Conservation (phyloP, 805 yeast species). For the Teunomyces atbi region DNA sequence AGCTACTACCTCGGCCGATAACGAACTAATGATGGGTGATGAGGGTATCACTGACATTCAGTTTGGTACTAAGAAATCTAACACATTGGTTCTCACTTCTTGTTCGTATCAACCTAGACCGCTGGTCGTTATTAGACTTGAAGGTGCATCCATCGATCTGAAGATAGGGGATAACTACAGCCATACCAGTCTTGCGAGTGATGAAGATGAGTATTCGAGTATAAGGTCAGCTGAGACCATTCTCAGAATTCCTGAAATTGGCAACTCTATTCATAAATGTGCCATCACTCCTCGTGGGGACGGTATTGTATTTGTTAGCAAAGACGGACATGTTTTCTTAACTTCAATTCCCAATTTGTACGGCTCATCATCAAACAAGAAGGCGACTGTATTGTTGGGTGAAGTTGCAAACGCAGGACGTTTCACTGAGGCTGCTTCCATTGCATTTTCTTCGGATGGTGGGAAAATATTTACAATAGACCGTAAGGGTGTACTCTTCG, state of each 20-base stretch:
- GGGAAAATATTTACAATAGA: conserved; percentile 75
- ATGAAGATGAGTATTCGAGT: conserved; percentile 18
- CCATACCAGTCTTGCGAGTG: conserved; percentile 5
- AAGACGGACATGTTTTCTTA: conserved; percentile 72
- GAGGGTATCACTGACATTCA: conserved; percentile 86
- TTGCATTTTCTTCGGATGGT: conserved; percentile 77
- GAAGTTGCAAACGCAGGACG: conserved; percentile 77
- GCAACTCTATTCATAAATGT: conserved; percentile 70
- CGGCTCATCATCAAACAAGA: conserved; percentile 21
- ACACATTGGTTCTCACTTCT: conserved; percentile 36
- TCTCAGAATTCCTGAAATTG: conserved; percentile 73
- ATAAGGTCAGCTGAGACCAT: conserved; percentile 31
- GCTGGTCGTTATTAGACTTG: conserved; percentile 30
- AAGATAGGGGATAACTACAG: conserved; percentile 3
- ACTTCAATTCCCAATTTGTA: conserved; percentile 57
- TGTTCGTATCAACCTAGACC: conserved; percentile 36
- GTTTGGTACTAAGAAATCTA: conserved; percentile 43
- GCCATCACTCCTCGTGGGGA: conserved; percentile 85
- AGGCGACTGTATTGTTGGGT: conserved; percentile 65
- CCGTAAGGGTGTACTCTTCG: conserved; percentile 72
- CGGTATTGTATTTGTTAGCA: conserved; percentile 75
- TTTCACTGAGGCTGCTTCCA: conserved; percentile 72
- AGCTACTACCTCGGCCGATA: conserved; percentile 7
- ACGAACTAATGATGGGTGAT: conserved; percentile 53
- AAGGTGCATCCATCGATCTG: conserved; percentile 51